Conservation (phyloP, 176 grass and related monocot species). For the Musa itinerans region DNA sequence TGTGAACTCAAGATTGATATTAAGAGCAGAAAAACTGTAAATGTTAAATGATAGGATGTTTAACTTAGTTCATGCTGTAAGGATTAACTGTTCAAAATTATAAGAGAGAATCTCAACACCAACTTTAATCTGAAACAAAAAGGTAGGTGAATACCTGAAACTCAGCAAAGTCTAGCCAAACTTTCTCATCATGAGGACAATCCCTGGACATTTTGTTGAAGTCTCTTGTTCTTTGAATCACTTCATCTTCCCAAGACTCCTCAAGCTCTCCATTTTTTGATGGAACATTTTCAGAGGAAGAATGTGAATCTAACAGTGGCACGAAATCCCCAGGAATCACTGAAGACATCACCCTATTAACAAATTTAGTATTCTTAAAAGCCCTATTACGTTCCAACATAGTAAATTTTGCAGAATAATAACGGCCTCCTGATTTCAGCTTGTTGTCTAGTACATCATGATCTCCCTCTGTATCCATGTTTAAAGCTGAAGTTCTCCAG, state of each 20-base stretch:
- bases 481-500: slow-evolving; percentile 27
- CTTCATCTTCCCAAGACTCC: slow-evolving; percentile 97
- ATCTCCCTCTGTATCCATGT: slow-evolving; percentile 60
- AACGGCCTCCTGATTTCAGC: slow-evolving; percentile 55
- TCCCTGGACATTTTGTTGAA: slow-evolving; percentile 91
- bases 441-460: slow-evolving; percentile 63
- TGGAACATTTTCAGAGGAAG: slow-evolving; percentile 28
- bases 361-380: slow-evolving; percentile 74
- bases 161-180: slow-evolving; percentile 78
- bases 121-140: not conserved
- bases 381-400: slow-evolving; percentile 57
- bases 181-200: slow-evolving; percentile 68
- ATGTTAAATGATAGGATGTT: not conserved
- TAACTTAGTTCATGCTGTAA: not conserved
- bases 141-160: slow-evolving; percentile 65
- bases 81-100: slow-evolving; percentile 1
- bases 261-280: slow-evolving; percentile 41
- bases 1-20: not conserved
- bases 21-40: not conserved
- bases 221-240: slow-evolving; percentile 70
- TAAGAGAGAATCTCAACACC: slow-evolving; percentile 15
- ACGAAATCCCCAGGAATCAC: slow-evolving; percentile 58
- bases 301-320: slow-evolving; percentile 33
- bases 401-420: slow-evolving; percentile 63
- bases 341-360: slow-evolving; percentile 34